Percentiles rank a stretch among this genome's conserved stretches.
Evolutionary conservation across 495 filamentous ascomycete species (phyloP).

Genomic region (Penicillium manginii): DNA sequence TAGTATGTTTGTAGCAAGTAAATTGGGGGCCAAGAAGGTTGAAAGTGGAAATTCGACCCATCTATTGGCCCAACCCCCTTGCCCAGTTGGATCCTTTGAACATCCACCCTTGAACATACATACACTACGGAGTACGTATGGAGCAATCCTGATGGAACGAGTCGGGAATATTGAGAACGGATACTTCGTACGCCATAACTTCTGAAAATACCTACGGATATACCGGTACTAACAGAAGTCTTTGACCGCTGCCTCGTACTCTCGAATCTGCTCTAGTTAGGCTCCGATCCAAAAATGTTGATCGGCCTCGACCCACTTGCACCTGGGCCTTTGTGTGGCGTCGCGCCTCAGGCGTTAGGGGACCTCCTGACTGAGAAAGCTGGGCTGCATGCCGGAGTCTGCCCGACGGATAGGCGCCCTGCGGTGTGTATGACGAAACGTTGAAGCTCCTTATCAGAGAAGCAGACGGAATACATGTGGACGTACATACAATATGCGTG

Average conservation of each 20-base stretch:
- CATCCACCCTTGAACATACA: not conserved
- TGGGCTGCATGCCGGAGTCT: not conserved
- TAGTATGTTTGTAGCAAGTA: conserved; percentile 7
- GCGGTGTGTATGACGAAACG: conserved; percentile 9
- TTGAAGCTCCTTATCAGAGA: conserved; percentile 1
- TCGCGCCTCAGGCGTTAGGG: conserved; percentile 28
- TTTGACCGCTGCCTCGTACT: not conserved
- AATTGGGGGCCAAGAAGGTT: conserved; percentile 3
- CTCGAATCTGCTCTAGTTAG: not conserved
- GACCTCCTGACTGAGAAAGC: conserved; percentile 13
- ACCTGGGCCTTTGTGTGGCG: conserved; percentile 33
- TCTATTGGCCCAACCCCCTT: conserved; percentile 16
- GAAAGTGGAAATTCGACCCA: not conserved
- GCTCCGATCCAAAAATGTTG: conserved; percentile 13
- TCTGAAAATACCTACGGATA: not conserved
- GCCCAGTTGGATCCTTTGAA: conserved; percentile 8
- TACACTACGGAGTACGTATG: not conserved
- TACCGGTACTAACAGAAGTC: not conserved
- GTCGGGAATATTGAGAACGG: not conserved
- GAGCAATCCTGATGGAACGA: too few species aligned
- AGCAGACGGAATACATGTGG: not conserved
- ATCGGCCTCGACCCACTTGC: conserved; percentile 23
- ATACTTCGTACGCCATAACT: not conserved
- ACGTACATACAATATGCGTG: not conserved
- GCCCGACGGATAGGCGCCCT: conserved; percentile 6